phyloP scores from a whole-genome alignment of 2,329 filamentous ascomycete species.

The Penicillium janthinellum region DNA sequence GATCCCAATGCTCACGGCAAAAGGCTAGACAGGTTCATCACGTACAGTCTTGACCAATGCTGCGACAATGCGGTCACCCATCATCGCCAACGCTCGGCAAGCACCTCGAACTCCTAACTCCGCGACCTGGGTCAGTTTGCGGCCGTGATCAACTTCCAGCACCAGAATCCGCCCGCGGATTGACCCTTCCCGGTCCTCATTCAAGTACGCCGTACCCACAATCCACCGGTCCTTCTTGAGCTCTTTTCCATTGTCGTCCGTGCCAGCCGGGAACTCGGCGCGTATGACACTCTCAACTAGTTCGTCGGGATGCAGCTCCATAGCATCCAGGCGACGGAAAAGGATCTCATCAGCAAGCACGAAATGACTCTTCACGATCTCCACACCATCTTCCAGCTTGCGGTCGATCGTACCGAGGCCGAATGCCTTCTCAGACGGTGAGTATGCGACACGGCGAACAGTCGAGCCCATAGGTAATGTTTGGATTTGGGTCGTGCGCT shows the following conservation, averaged over 20 bases:
- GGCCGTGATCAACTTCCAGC: constrained; percentile 72
- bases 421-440: constrained; percentile 74
- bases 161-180: constrained; percentile 79
- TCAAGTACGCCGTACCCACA: constrained; percentile 81
- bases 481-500: constrained; percentile 85
- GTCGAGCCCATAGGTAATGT: constrained; percentile 78
- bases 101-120: constrained; percentile 73
- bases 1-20: not conserved
- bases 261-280: constrained; percentile 67
- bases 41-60: constrained; percentile 84
- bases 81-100: constrained; percentile 75
- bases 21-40: constrained; percentile 2
- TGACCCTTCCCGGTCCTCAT: constrained; percentile 59
- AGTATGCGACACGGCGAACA: constrained; percentile 84
- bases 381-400: constrained; percentile 68
- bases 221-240: constrained; percentile 71
- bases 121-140: constrained; percentile 71
- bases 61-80: constrained; percentile 77
- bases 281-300: constrained; percentile 83
- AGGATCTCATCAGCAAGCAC: constrained; percentile 87
- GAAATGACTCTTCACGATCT: constrained; percentile 78
- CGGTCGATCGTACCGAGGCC: constrained; percentile 83
- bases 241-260: constrained; percentile 57
- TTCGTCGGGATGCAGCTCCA: constrained; percentile 67
- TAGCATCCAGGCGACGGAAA: constrained; percentile 76